Base-by-base conservation (phyloP, 306 rosid species). In the Medicago arabica region DNA sequence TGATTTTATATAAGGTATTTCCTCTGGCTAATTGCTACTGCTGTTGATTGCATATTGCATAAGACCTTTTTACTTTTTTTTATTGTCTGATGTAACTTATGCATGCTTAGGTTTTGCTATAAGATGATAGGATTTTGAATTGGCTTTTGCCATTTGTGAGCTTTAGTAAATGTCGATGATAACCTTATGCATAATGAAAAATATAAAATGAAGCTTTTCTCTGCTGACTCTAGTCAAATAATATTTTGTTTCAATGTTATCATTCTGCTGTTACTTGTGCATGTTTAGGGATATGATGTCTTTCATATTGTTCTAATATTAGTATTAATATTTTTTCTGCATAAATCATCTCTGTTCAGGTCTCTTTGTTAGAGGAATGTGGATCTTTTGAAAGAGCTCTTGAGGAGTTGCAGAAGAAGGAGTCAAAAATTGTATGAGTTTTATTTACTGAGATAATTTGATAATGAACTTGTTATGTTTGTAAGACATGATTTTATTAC, bases 1-100 rank as follows among this genome's bases (percentile, higher is more conserved):
- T 94, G 98, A 90, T 94, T 69, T 85, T 94, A 64, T 94, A 91
- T 47, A 94, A 94, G 98, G 98, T 94, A 82, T 73, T 61, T 72
- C 36, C 31, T 49, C 66, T 72, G 49, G 23, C 71, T 36, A 72
- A 73, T 70, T 40, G 51, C 28, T 28, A 28, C 31, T 3, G 4
- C 4, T 28, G 31, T 28, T 28, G 28, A 23, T 23, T 28, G 31
- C 28, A 25, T 25, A 25, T 25, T 25, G 28, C 31, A 28, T 3
- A 28, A 28, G 31, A 3, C 4, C 31, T 28, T 28, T 28, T 28
- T 28, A 28, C 31, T 3, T 28, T 28, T 25, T 28, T 72, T 77
- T 73, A 47, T 47, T 60, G 49, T 71, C 69, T 21, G 55, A 69
- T 47, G 39, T 65, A 66, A 60, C 49, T 62, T 73, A 55, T 21